These are phyloP conservation scores for Udeniomyces megalosporus DNA, from an alignment of 768 basidiomycete genomes.

Conservation along the genomic window DNA sequence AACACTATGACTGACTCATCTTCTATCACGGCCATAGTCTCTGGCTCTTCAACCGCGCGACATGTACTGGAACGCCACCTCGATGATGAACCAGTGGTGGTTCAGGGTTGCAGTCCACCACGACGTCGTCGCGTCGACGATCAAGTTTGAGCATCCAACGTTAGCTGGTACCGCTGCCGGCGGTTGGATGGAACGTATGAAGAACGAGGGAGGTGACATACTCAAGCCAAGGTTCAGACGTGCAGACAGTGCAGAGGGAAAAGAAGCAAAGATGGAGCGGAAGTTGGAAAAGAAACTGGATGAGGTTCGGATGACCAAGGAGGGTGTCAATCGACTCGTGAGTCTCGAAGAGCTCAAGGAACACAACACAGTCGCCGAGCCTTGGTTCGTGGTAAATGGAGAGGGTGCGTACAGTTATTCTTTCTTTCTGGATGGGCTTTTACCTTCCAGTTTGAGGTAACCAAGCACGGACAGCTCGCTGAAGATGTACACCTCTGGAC, in stretches of 20 bases:
- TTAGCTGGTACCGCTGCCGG: slow-evolving; percentile 36
- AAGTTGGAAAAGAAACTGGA: background rate
- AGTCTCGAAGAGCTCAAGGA: slow-evolving; percentile 34
- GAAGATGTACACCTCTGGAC: too few relatives aligned
- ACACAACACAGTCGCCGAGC: slow-evolving; percentile 27
- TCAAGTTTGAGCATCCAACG: slow-evolving; percentile 47
- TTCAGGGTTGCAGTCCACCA: slow-evolving; percentile 41
- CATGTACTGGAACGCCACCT: slow-evolving; percentile 43
- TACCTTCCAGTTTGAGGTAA: too few relatives aligned
- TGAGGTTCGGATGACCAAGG: slow-evolving; percentile 36
- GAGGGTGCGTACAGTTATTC: slow-evolving; percentile 22
- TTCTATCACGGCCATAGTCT: background rate
- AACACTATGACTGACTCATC: background rate
- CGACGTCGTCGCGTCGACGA: slow-evolving; percentile 23
- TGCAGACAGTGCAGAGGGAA: background rate
- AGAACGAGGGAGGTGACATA: slow-evolving; percentile 35
- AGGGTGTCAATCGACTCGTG: slow-evolving; percentile 36
- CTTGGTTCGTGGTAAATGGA: slow-evolving; percentile 43
- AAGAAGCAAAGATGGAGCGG: background rate
- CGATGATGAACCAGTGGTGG: slow-evolving; percentile 46
- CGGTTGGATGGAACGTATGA: slow-evolving; percentile 51
- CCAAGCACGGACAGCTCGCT: too few relatives aligned
- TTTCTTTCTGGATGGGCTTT: background rate
- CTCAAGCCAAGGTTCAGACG: slow-evolving; percentile 33
- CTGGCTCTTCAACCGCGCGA: slow-evolving; percentile 39